These are phyloP conservation scores for Mangifera indica DNA, from an alignment of 345 rosid genomes.

Conservation along the genomic window DNA sequence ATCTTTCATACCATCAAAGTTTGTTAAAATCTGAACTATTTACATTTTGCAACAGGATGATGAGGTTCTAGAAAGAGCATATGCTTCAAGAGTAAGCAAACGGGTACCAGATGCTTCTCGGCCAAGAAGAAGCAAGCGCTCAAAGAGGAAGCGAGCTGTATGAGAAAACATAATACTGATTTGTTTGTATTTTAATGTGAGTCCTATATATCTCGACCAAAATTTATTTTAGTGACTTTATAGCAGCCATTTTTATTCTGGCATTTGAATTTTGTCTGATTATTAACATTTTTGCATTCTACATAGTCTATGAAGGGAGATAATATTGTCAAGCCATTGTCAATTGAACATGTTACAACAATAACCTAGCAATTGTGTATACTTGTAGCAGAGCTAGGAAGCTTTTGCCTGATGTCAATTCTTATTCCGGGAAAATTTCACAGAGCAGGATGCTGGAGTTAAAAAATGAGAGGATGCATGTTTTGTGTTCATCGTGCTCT, in stretches of 20 bases:
- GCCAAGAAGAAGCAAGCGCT: conserved; percentile 82
- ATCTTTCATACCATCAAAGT: no score
- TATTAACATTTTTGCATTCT: background rate
- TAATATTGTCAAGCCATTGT: no score
- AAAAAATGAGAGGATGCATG: background rate
- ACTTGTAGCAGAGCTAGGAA: background rate
- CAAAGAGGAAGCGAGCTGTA: conserved; percentile 81
- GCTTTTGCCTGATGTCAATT: conserved; percentile 1
- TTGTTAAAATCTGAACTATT: background rate
- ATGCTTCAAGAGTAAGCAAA: conserved; percentile 59
- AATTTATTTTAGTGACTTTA: conserved; percentile 30
- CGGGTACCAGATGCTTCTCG: conserved; percentile 57
- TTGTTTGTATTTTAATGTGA: conserved; percentile 41
- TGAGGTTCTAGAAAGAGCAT: conserved; percentile 68
- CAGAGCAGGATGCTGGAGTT: conserved; percentile 3
- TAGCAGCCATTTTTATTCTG: conserved; percentile 41
- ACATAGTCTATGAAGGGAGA: conserved; percentile 13
- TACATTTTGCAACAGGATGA: conserved; percentile 49
- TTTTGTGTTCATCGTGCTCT: background rate
- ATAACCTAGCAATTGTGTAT: background rate
- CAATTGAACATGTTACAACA: no score
- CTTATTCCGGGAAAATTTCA: background rate
- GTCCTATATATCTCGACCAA: conserved; percentile 36
- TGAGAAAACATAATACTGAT: conserved; percentile 31
- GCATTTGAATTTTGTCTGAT: conserved; percentile 29